Percentiles rank a stretch among this genome's conserved stretches.
phyloP scores from a whole-genome alignment of 2,329 filamentous ascomycete genomes.

The Sarocladium brachiariae region DNA sequence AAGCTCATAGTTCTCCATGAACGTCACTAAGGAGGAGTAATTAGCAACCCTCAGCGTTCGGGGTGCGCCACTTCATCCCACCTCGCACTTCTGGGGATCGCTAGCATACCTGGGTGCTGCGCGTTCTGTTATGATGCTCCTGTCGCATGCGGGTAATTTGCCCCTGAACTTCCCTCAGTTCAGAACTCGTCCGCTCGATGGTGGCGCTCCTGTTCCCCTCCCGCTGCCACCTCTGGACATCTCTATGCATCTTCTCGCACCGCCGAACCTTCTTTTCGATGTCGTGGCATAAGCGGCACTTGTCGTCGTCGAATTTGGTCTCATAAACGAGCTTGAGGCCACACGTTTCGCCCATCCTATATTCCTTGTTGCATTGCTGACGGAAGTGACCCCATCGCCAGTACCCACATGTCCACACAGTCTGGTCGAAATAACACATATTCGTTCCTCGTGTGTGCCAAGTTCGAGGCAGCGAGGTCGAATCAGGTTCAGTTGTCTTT shows the following conservation, averaged over 20 bases:
- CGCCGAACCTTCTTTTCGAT: conserved; percentile 79
- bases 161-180: conserved; percentile 58
- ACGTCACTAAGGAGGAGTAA: neutral
- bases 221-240: conserved; percentile 68
- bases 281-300: conserved; percentile 83
- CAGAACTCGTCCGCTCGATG: conserved; percentile 62
- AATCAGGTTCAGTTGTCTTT: neutral
- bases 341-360: conserved; percentile 93
- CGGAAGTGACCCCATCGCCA: conserved; percentile 94
- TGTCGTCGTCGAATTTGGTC: conserved; percentile 54
- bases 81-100: neutral
- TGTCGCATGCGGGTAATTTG: conserved; percentile 48
- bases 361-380: conserved; percentile 88
- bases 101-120: conserved; percentile 25
- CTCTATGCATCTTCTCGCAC: conserved; percentile 64
- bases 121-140: conserved; percentile 30
- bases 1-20: neutral
- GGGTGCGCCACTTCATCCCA: conserved; percentile 11
- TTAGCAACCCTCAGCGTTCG: neutral
- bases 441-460: conserved; percentile 17
- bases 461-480: neutral
- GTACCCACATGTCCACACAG: conserved; percentile 76
- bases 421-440: conserved; percentile 97
- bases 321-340: conserved; percentile 84
- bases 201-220: conserved; percentile 70